These are phyloP conservation scores for Starmera pachycereana DNA, from an alignment of 805 yeast genomes.

Conservation along the genomic window DNA sequence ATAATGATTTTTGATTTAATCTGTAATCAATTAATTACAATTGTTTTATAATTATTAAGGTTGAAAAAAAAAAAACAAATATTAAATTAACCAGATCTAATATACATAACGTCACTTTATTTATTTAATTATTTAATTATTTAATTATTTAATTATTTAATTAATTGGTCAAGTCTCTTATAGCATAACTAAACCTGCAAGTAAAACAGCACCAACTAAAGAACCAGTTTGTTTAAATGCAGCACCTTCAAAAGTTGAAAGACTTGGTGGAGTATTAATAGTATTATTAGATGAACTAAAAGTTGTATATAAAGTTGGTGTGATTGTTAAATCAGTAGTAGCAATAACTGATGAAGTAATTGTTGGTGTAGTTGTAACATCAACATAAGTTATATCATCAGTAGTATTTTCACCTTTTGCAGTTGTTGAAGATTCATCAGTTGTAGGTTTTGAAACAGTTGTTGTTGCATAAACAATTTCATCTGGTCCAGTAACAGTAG, in stretches of 20 bases:
- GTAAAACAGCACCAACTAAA: conserved; percentile 18
- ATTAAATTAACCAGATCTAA: too few species aligned
- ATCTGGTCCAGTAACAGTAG: conserved; percentile 13
- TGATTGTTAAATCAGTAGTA: conserved; percentile 27
- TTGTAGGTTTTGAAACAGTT: conserved; percentile 2
- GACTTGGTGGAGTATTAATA: conserved; percentile 7
- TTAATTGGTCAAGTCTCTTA: too few species aligned
- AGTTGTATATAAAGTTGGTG: conserved; percentile 28
- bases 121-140: too few species aligned
- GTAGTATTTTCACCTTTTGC: conserved; percentile 1
- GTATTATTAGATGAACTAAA: conserved; percentile 7
- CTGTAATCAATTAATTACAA: too few species aligned
- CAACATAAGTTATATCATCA: conserved; percentile 32
- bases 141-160: too few species aligned
- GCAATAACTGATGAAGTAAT: conserved; percentile 35
- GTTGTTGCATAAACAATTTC: conserved; percentile 14
- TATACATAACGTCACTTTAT: too few species aligned
- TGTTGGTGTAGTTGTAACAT: conserved; percentile 40
- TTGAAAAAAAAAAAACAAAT: too few species aligned
- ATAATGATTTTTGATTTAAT: too few species aligned
- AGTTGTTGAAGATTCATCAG: conserved; percentile 1
- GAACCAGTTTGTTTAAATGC: conserved; percentile 7
- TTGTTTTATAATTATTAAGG: too few species aligned
- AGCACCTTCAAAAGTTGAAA: conserved; percentile 13
- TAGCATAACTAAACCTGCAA: conserved; percentile 14